Evolutionary conservation across 345 rosid species (phyloP).

Genomic region (Sapria himalayana): DNA sequence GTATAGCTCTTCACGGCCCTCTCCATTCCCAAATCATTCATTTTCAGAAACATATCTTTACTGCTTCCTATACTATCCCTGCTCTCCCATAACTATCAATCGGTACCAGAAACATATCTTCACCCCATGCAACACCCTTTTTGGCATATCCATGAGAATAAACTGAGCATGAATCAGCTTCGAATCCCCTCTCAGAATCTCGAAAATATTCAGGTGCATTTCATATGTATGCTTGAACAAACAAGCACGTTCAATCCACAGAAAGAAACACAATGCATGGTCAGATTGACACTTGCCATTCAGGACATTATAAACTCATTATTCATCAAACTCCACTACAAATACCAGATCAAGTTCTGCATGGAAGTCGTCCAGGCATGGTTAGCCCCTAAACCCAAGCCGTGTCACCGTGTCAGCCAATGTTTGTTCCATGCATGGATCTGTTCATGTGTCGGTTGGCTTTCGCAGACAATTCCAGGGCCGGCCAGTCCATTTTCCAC

Average conservation of each 20-base stretch:
- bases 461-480: too few relatives aligned
- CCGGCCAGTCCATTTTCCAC: too few relatives aligned
- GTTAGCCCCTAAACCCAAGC: too few relatives aligned
- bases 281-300: constrained; percentile 49
- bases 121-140: constrained; percentile 67
- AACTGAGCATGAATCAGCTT: constrained; percentile 77
- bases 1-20: constrained; percentile 58
- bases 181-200: constrained; percentile 45
- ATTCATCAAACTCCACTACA: constrained; percentile 54
- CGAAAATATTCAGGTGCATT: constrained; percentile 53
- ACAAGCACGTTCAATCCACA: constrained; percentile 83
- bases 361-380: constrained; percentile 79
- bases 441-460: too few relatives aligned
- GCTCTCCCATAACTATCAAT: constrained; percentile 70
- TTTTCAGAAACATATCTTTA: constrained; percentile 49
- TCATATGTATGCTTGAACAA: constrained; percentile 52
- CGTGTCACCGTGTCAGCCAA: too few relatives aligned
- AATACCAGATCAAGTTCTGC: constrained; percentile 71
- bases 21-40: constrained; percentile 61
- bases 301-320: constrained; percentile 56
- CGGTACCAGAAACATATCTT: constrained; percentile 45
- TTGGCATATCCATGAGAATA: constrained; percentile 76
- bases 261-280: constrained; percentile 79
- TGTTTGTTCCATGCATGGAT: too few relatives aligned
- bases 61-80: constrained; percentile 78